Base-by-base conservation (phyloP, 495 filamentous ascomycete genomes). In the Cercophora newfieldiana region DNA sequence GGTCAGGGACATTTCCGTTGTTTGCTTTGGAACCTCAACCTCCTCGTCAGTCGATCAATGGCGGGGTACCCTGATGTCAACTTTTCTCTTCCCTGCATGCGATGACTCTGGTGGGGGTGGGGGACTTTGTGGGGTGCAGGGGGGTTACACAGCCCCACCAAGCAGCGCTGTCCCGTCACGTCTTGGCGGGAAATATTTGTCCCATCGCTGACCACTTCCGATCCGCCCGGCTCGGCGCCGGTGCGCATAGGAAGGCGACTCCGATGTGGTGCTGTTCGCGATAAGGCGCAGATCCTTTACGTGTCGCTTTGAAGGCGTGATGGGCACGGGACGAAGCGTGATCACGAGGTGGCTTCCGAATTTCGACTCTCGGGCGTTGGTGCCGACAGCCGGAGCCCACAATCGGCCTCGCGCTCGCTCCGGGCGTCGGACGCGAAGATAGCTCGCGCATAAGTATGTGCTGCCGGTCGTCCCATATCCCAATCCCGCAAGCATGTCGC, bases 1-100 rank as follows among this genome's bases (percentile, higher is more conserved):
- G n/a, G 91, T 92, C 59, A 94, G 78, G 65, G 91, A 92, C 91
- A 94, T 94, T 44, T 53, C 64, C 19, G 26, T 14, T n/a, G 47
- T 14, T 6, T 22, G 18, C 18, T 51, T n/a, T n/a, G n/a, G n/a
- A n/a, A n/a, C 22, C 25, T 57, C 25, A 29, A 57, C 25, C 21
- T 28, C 37, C 37, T 44, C 50, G 50, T 53, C 21, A 7, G 10
- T 53, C 21, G 6, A 7, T 53, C 50, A 7, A 53, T 53, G 33
- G 49, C 55, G 59, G 49, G 50, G 50, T 26, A 29, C n/a, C 19
- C 16, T 59, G 44, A 31, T 66, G 26, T 66, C 59, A 51, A 61
- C 47, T 63, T 63, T 63, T 56, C 54, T 56, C 19, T 55, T 54
- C 16, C 30, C 31, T 60, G 50, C 21, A 24, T 19, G 48, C 21